Conservation (phyloP, 345 rosid genomes). For the Excoecaria cochinchinensis region DNA sequence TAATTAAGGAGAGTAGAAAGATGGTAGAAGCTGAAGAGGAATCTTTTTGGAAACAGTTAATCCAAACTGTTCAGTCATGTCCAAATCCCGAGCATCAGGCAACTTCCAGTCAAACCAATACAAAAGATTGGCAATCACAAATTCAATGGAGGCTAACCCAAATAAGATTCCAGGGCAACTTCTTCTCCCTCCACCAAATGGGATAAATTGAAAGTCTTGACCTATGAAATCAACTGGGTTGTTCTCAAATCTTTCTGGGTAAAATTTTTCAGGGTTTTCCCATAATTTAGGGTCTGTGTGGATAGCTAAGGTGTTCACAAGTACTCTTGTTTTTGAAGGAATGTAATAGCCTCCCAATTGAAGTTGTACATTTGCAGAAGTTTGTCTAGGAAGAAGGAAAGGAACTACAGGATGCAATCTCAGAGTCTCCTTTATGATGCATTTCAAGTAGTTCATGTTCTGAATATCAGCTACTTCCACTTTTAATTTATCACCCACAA, state of each 20-base stretch:
- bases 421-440: slow-evolving; percentile 29
- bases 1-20: neutral
- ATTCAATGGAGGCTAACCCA: slow-evolving; percentile 5
- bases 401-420: slow-evolving; percentile 27
- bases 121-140: slow-evolving; percentile 21
- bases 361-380: slow-evolving; percentile 1
- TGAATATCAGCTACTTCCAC: slow-evolving; percentile 11
- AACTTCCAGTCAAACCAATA: slow-evolving; percentile 26
- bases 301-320: slow-evolving; percentile 22
- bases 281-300: slow-evolving; percentile 21
- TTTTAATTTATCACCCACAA: slow-evolving; percentile 5
- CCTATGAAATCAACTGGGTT: slow-evolving; percentile 7
- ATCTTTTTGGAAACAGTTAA: slow-evolving; percentile 12
- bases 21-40: slow-evolving; percentile 16
- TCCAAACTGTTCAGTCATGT: slow-evolving; percentile 19
- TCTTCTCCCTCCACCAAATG: slow-evolving; percentile 30
- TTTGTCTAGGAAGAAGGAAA: slow-evolving; percentile 26
- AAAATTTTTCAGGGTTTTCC: slow-evolving; percentile 15
- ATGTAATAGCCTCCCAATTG: slow-evolving; percentile 13
- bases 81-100: slow-evolving; percentile 10
- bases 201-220: slow-evolving; percentile 6
- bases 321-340: slow-evolving; percentile 23
- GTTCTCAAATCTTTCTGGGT: slow-evolving; percentile 28
- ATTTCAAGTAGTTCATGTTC: slow-evolving; percentile 16
- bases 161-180: slow-evolving; percentile 22